phyloP scores from a whole-genome alignment of 2,329 filamentous ascomycete genomes.

The Monosporascus sp. region DNA sequence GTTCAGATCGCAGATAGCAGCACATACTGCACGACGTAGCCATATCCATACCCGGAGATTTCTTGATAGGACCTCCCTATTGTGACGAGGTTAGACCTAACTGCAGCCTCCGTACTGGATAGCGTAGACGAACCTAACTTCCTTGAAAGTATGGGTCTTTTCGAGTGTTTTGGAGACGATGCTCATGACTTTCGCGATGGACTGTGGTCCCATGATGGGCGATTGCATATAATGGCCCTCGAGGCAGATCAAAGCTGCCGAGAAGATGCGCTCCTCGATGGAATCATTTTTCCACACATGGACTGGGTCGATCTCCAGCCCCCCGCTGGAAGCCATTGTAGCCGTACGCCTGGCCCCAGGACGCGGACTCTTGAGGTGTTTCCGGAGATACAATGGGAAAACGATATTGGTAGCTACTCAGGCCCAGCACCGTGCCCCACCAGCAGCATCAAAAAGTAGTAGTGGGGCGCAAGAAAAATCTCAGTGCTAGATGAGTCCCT shows the following conservation, averaged over 20 bases:
- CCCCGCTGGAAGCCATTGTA: slow-evolving; percentile 7
- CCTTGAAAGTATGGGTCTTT: slow-evolving; percentile 56
- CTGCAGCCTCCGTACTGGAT: neutral
- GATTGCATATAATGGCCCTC: slow-evolving; percentile 55
- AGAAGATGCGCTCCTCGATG: slow-evolving; percentile 60
- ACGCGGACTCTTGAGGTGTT: neutral
- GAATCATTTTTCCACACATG: slow-evolving; percentile 36
- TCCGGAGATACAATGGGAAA: neutral
- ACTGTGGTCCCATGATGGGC: slow-evolving; percentile 52
- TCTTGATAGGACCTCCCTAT: slow-evolving; percentile 52
- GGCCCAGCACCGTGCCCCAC: neutral
- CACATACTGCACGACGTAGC: slow-evolving; percentile 55
- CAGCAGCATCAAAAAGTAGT: neutral
- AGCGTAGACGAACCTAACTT: slow-evolving; percentile 44
- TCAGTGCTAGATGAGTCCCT: no score
- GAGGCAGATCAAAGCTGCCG: slow-evolving; percentile 53
- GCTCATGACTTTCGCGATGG: slow-evolving; percentile 47
- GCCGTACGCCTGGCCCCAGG: neutral
- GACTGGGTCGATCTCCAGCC: slow-evolving; percentile 17
- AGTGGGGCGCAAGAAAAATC: neutral
- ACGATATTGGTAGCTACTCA: neutral
- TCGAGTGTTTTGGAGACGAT: slow-evolving; percentile 58
- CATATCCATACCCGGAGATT: slow-evolving; percentile 64
- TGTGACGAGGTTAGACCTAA: neutral
- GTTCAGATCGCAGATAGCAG: slow-evolving; percentile 55